These are phyloP conservation scores for Selaginella moellendorffii DNA, from an alignment of 75 land plant species.

Conservation along the genomic window DNA sequence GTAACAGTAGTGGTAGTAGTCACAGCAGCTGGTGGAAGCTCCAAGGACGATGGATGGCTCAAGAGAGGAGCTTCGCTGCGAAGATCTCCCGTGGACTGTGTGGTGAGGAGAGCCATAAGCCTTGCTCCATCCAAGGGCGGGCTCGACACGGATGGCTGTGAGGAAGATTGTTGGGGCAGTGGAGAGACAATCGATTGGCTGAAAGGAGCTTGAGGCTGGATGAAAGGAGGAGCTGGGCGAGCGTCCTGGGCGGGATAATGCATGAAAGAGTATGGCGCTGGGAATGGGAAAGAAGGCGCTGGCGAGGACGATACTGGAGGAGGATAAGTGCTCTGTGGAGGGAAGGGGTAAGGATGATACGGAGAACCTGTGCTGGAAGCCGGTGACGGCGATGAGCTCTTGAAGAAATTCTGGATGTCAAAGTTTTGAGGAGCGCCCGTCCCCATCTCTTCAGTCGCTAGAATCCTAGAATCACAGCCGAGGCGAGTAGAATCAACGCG, in stretches of 20 bases:
- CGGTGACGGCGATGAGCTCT: neutral
- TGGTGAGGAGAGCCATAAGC: conserved; percentile 33
- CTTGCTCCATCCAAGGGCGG: conserved; percentile 34
- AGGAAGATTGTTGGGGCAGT: neutral
- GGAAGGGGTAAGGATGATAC: neutral
- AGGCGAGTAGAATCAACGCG: too few species aligned
- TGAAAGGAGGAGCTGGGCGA: neutral
- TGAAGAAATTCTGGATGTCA: neutral
- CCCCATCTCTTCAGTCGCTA: too few species aligned
- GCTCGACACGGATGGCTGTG: conserved; percentile 18
- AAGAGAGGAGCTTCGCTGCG: conserved; percentile 8
- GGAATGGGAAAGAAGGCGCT: neutral
- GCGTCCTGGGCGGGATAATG: neutral
- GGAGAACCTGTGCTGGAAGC: neutral
- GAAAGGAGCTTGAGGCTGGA: neutral
- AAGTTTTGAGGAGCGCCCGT: neutral
- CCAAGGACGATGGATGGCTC: conserved; percentile 9
- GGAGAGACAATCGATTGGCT: neutral
- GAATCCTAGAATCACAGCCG: too few species aligned
- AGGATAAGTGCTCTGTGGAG: neutral
- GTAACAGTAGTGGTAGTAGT: conserved; percentile 2
- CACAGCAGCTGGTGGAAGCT: conserved; percentile 11
- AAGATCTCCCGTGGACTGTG: conserved; percentile 16
- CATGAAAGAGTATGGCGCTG: neutral
- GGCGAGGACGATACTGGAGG: too few species aligned